Conservation (phyloP, 1,139 yeast genomes). For the Geotrichum candidum region DNA sequence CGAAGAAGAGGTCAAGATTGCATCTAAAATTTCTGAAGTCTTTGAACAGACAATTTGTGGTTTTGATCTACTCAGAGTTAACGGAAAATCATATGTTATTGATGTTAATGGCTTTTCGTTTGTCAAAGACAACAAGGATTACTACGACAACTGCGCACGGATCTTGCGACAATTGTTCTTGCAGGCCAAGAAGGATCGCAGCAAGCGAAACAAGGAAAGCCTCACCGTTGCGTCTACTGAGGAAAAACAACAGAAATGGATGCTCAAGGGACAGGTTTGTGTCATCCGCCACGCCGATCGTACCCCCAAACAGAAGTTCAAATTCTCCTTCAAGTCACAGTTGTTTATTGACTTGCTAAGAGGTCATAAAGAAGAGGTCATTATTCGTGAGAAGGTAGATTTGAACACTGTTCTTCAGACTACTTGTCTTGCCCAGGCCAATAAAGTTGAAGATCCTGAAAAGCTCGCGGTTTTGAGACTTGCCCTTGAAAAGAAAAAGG, state of each 20-base stretch:
- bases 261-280: constrained; percentile 84
- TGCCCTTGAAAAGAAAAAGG: constrained; percentile 83
- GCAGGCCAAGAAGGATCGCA: constrained; percentile 52
- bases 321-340: constrained; percentile 86
- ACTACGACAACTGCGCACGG: constrained; percentile 77
- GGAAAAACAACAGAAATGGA: constrained; percentile 94
- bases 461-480: constrained; percentile 70
- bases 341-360: constrained; percentile 80
- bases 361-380: constrained; percentile 94
- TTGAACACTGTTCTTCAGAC: constrained; percentile 80
- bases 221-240: constrained; percentile 37
- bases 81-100: constrained; percentile 84
- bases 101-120: constrained; percentile 98
- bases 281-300: constrained; percentile 97
- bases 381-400: constrained; percentile 83
- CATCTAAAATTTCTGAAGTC: constrained; percentile 61
- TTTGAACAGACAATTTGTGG: constrained; percentile 98
- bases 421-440: constrained; percentile 72
- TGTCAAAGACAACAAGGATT: constrained; percentile 84
- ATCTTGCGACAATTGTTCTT: constrained; percentile 71
- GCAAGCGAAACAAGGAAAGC: constrained; percentile 23
- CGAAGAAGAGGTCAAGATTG: constrained; percentile 72
- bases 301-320: constrained; percentile 98
- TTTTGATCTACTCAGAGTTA: constrained; percentile 84
- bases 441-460: constrained; percentile 68